Conservation (phyloP, 164 flowering plant species). For the Warburgia ugandensis region DNA sequence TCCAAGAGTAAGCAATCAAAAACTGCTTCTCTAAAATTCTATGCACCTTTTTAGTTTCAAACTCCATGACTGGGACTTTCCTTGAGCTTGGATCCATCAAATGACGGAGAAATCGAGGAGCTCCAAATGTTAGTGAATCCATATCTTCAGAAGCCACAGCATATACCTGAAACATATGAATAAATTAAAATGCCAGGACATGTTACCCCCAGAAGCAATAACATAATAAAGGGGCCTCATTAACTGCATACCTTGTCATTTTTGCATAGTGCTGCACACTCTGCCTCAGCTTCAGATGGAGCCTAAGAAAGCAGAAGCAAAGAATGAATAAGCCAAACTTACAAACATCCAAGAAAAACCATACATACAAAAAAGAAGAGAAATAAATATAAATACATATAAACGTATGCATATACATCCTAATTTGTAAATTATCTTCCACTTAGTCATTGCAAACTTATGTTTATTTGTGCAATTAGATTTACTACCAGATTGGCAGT, state of each 20-base stretch:
- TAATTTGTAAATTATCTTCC: too few relatives aligned
- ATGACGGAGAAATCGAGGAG: conserved; percentile 92
- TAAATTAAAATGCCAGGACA: not conserved
- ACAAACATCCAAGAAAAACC: not conserved
- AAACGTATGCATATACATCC: not conserved
- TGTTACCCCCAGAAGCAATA: not conserved
- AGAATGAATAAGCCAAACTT: not conserved
- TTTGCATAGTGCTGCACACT: conserved; percentile 96
- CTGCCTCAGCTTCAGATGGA: conserved; percentile 97
- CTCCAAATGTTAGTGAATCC: conserved; percentile 99
- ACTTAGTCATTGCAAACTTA: too few relatives aligned
- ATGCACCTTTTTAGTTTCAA: conserved; percentile 76
- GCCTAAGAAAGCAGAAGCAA: conserved; percentile 47
- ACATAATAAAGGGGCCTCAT: not conserved
- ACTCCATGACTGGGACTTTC: conserved; percentile 93
- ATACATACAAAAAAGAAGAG: not conserved
- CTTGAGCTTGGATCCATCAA: conserved; percentile 95
- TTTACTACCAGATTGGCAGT: too few relatives aligned
- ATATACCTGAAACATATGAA: conserved; percentile 52
- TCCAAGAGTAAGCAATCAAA: conserved; percentile 8
- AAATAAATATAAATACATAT: not conserved
- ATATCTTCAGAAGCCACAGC: conserved; percentile 99
- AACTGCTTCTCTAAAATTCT: not conserved
- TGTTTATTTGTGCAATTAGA: too few relatives aligned
- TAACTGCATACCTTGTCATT: conserved; percentile 53